phyloP scores from a whole-genome alignment of 164 flowering plant genomes.

The Macadamia tetraphylla region DNA sequence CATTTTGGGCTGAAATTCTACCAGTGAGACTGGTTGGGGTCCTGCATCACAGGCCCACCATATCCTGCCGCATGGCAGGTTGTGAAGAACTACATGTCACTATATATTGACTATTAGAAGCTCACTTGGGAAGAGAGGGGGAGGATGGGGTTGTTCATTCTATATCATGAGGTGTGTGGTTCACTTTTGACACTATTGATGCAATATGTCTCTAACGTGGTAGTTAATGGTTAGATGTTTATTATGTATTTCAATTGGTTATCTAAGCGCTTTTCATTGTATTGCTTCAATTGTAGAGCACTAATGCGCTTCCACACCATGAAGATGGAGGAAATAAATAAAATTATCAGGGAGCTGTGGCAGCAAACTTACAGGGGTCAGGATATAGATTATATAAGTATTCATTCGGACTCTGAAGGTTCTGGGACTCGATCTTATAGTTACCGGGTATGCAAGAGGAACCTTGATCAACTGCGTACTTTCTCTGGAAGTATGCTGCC shows the following conservation, averaged over 20 bases:
- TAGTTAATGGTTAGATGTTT: background rate
- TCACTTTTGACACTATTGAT: background rate
- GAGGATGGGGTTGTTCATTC: background rate
- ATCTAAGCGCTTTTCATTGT: background rate
- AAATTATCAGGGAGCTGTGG: conserved; percentile 93
- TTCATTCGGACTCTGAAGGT: conserved; percentile 97
- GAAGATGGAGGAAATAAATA: conserved; percentile 99
- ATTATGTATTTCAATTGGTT: background rate
- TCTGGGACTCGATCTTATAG: conserved; percentile 97
- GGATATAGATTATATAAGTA: conserved; percentile 89
- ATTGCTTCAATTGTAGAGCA: conserved; percentile 44
- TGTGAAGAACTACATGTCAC: background rate
- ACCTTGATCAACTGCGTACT: background rate
- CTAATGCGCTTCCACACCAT: conserved; percentile 97
- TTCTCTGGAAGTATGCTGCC: background rate
- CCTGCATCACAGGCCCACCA: too few species aligned
- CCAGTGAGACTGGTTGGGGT: too few species aligned
- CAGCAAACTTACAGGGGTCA: conserved; percentile 99
- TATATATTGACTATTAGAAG: background rate
- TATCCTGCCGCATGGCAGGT: background rate
- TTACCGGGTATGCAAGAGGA: conserved; percentile 50
- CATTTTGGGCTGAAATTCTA: too few species aligned
- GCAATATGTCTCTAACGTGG: background rate
- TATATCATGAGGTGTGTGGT: background rate
- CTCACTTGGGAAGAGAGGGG: too few species aligned